Percentiles rank a stretch among this genome's conserved stretches.
These are phyloP conservation scores for Scytalidium sp. DNA, from an alignment of 2,329 filamentous ascomycete genomes.

Conservation along the genomic window DNA sequence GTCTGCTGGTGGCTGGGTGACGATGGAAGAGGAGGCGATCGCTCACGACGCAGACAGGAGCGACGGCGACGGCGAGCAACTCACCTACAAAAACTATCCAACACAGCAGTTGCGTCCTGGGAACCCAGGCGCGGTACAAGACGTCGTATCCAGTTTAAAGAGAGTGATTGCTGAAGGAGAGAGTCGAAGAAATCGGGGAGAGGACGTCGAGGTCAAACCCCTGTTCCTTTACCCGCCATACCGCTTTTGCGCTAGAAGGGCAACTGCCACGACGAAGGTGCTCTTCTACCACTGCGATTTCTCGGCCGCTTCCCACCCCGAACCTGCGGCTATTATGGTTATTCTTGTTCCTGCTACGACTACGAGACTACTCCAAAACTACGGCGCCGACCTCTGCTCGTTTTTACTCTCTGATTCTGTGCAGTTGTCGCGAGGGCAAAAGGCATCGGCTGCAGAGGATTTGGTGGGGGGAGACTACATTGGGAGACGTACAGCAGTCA, in stretches of 20 bases:
- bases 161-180: constrained; percentile 4
- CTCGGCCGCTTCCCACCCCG: too few relatives aligned
- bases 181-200: background rate
- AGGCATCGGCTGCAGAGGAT: background rate
- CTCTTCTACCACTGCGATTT: background rate
- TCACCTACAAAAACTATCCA: constrained; percentile 12
- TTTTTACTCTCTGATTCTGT: background rate
- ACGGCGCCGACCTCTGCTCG: background rate
- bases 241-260: background rate
- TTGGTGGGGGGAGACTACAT: background rate
- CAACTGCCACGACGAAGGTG: background rate
- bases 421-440: background rate
- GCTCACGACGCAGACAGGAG: background rate
- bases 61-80: background rate
- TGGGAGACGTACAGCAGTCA: background rate
- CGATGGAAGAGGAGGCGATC: background rate
- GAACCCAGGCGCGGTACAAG: constrained; percentile 14
- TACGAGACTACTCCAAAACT: background rate
- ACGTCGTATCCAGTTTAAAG: constrained; percentile 11
- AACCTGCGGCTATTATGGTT: too few relatives aligned
- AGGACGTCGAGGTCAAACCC: background rate
- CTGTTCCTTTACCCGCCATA: background rate
- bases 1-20: constrained; percentile 5
- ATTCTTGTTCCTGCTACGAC: background rate
- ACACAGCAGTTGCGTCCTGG: constrained; percentile 12